Percentiles rank a stretch among this genome's conserved stretches.
These are phyloP conservation scores for Fusarium cyanostomum DNA, from an alignment of 2,329 filamentous ascomycete species.

Conservation along the genomic window DNA sequence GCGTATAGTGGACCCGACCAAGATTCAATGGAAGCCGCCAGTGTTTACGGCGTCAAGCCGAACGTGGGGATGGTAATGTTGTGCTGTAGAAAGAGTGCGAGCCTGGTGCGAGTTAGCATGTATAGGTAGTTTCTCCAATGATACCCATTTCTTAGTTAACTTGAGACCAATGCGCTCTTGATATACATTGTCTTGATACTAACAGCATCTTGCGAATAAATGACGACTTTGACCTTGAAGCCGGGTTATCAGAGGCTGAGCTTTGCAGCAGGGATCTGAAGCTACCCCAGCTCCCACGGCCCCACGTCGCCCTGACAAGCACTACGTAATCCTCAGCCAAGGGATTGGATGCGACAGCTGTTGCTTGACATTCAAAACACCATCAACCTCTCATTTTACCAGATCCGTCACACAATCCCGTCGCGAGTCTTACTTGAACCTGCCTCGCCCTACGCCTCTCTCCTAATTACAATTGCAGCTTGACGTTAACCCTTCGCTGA, in stretches of 20 bases:
- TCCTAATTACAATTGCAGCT: not conserved
- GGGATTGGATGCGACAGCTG: conserved; percentile 22
- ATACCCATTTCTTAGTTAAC: conserved; percentile 26
- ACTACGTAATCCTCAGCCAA: conserved; percentile 31
- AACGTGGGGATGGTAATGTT: conserved; percentile 89
- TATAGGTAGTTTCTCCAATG: conserved; percentile 26
- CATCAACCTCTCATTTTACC: not conserved
- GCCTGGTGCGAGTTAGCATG: conserved; percentile 4
- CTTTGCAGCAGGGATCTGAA: not conserved
- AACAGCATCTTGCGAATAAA: too few relatives aligned
- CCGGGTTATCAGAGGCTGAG: too few relatives aligned
- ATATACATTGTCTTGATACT: not conserved
- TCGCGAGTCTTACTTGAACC: not conserved
- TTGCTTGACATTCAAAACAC: conserved; percentile 7
- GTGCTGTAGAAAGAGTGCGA: not conserved
- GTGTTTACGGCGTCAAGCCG: conserved; percentile 89
- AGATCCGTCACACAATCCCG: not conserved
- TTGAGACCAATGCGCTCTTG: too few relatives aligned
- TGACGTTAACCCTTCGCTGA: not conserved
- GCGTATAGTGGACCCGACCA: conserved; percentile 77
- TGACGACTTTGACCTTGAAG: not conserved
- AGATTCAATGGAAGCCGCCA: conserved; percentile 94
- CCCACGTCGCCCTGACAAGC: conserved; percentile 18
- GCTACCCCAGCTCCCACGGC: conserved; percentile 16
- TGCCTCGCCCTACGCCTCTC: not conserved